Percentiles rank a stretch among this genome's conserved stretches.
These are phyloP conservation scores for Pterocarpus santalinus DNA, from an alignment of 306 rosid species.

Conservation along the genomic window DNA sequence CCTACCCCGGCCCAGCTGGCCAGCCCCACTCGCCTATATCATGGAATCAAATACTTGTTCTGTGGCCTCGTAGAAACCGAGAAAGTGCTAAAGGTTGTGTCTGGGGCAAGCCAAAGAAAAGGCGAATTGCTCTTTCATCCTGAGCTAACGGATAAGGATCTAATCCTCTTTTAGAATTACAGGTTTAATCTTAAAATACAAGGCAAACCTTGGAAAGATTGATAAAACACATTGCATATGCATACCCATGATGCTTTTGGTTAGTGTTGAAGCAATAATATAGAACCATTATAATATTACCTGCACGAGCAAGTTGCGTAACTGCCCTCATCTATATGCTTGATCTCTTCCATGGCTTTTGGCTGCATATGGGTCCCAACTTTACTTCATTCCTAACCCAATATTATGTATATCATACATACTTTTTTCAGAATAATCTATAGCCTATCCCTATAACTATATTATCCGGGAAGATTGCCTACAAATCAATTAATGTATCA, in stretches of 20 bases:
- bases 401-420: conserved; percentile 23
- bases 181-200: conserved; percentile 52
- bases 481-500: background rate
- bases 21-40: conserved; percentile 31
- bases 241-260: conserved; percentile 42
- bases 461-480: background rate
- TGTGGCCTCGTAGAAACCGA: background rate
- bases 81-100: conserved; percentile 46
- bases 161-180: conserved; percentile 20
- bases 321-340: conserved; percentile 32
- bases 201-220: conserved; percentile 41
- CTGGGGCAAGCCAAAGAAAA: background rate
- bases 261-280: conserved; percentile 41
- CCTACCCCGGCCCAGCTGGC: conserved; percentile 36
- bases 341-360: conserved; percentile 34
- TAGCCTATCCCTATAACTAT: background rate
- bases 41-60: conserved; percentile 26
- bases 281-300: conserved; percentile 38
- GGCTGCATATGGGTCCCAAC: conserved; percentile 49
- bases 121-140: background rate
- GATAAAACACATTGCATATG: conserved; percentile 1
- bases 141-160: conserved; percentile 37
- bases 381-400: conserved; percentile 40
- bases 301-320: conserved; percentile 40
- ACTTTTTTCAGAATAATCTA: conserved; percentile 13